Evolutionary conservation across 2,329 filamentous ascomycete species (phyloP), one percentile per base, ranked within the genome.

Genomic region (Fusarium sarcochroum): DNA sequence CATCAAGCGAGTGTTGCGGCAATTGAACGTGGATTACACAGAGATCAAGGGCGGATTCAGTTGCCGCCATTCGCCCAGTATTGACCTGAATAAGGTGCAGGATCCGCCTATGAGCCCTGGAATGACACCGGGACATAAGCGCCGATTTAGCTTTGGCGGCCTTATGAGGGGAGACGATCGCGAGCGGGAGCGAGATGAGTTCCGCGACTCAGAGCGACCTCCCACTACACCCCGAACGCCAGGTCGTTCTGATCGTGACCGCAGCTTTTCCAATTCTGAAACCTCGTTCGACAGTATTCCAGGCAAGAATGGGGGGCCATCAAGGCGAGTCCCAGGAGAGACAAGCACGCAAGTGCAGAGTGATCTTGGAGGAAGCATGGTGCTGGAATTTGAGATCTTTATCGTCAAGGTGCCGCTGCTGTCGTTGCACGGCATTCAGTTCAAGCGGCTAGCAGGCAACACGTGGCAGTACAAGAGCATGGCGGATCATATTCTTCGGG

Each of bases 391-490:
- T 76, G 96, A 99, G 78, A 97, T 98, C 67, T 90, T 98, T 71
- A 96, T 99, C 72, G 96, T 99, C 77, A 99, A 99, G 81, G 94
- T 99, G 25, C 96, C 96, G 14, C 83, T 99, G 51, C 89, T 99
- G 63, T 94, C 92, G 41, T 82, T 99, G 58, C 95, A 99, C 76
- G 96, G 96, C 48, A 94, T 99, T 65, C 96, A 98, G 79, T 99
- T 99, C 84, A 99, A 99, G 86, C 94, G 96, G 77, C 91, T 98
- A 71, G 89, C 93, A 58, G 95, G 96, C 35, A 95, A 97, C 62
- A 98, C 96, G 60, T 98, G 95, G 94, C 94, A 98, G 80, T 99
- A 97, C 82, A 97, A 98, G 84, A 95, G 93, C 76, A 97, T 98
- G 94, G 96, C 96, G 35, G 94, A 97, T 80, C 94, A 94, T 74